phyloP scores from a whole-genome alignment of 2,329 filamentous ascomycete species.

The Verticillium longisporum region DNA sequence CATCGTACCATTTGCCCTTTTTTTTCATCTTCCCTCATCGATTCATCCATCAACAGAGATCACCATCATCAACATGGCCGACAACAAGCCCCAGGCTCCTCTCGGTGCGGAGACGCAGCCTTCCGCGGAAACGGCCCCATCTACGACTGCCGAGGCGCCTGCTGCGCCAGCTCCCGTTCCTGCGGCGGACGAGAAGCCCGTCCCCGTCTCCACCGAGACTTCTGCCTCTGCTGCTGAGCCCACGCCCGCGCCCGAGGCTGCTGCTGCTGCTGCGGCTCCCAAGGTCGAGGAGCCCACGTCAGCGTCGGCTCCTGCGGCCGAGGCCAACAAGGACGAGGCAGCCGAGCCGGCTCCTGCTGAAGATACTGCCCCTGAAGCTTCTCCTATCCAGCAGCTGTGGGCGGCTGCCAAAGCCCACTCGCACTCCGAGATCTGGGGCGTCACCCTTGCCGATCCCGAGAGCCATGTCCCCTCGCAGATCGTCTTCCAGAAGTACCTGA shows the following conservation, averaged over 20 bases:
- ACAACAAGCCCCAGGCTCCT: neutral
- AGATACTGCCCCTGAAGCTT: conserved; percentile 31
- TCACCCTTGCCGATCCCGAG: conserved; percentile 51
- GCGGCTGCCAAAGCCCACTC: conserved; percentile 45
- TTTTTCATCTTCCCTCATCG: neutral
- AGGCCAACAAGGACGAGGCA: conserved; percentile 16
- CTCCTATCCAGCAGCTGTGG: conserved; percentile 52
- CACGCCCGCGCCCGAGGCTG: neutral
- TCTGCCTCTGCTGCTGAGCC: neutral
- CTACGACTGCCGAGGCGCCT: neutral
- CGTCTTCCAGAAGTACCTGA: conserved; percentile 87
- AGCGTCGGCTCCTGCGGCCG: conserved; percentile 7
- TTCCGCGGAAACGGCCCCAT: neutral
- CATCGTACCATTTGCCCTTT: neutral
- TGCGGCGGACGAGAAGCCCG: neutral
- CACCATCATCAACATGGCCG: neutral
- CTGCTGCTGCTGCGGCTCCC: neutral
- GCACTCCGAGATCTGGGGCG: conserved; percentile 82
- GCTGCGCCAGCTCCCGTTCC: neutral
- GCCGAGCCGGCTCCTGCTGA: conserved; percentile 10
- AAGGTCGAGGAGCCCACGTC: neutral
- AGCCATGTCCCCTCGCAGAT: conserved; percentile 70
- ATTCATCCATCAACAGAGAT: neutral
- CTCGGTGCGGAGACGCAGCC: neutral
- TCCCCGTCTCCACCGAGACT: neutral